These are phyloP conservation scores for Candida frijolesensis DNA, from an alignment of 1,139 yeast genomes.

Conservation along the genomic window DNA sequence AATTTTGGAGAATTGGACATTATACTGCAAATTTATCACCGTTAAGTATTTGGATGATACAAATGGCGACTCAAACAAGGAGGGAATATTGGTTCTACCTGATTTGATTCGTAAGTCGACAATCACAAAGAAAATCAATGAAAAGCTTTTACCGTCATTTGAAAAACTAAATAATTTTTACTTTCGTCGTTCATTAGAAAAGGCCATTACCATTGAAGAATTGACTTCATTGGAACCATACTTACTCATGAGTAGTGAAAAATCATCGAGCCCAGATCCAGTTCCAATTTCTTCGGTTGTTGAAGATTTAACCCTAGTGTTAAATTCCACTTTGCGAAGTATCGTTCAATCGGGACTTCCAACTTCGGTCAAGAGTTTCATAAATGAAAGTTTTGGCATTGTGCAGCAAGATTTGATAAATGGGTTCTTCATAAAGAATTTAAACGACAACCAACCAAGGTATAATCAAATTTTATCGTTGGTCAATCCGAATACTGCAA, in stretches of 20 bases:
- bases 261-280: constrained; percentile 41
- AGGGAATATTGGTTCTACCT: constrained; percentile 42
- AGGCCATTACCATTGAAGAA: constrained; percentile 79
- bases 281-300: constrained; percentile 81
- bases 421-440: constrained; percentile 48
- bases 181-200: constrained; percentile 77
- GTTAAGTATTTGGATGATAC: constrained; percentile 52
- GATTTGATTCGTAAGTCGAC: constrained; percentile 59
- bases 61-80: constrained; percentile 6
- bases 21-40: constrained; percentile 76
- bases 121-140: constrained; percentile 59
- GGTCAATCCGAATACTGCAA: constrained; percentile 11
- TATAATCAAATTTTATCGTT: constrained; percentile 43
- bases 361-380: constrained; percentile 52
- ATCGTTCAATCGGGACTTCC: constrained; percentile 64
- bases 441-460: constrained; percentile 60
- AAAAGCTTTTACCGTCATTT: constrained; percentile 59
- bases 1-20: constrained; percentile 83
- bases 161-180: constrained; percentile 67
- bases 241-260: constrained; percentile 19
- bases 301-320: constrained; percentile 78
- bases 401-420: constrained; percentile 40
- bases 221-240: constrained; percentile 52
- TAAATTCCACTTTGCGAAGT: constrained; percentile 66
- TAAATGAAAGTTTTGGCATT: constrained; percentile 34